Conservation (phyloP, 2,329 filamentous ascomycete species). For the Talaromyces sp. region DNA sequence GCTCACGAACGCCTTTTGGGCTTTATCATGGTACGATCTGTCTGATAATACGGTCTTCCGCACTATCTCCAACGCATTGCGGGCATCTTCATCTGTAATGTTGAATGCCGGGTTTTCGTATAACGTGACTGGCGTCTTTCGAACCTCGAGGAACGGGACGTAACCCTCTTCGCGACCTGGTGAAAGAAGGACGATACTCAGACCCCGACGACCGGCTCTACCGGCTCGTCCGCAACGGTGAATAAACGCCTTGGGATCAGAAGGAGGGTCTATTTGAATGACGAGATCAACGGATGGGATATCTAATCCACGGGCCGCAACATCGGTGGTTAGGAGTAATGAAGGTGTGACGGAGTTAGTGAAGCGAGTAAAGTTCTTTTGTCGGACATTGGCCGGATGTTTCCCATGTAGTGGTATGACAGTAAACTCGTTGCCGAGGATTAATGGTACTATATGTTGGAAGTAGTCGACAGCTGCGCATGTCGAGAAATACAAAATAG, state of each 20-base stretch:
- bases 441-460: slow-evolving; percentile 68
- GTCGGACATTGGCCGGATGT: slow-evolving; percentile 79
- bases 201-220: slow-evolving; percentile 64
- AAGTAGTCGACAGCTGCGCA: slow-evolving; percentile 96
- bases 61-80: slow-evolving; percentile 57
- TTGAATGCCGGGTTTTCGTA: slow-evolving; percentile 57
- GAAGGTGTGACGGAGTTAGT: slow-evolving; percentile 69
- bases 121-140: slow-evolving; percentile 75
- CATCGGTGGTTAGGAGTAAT: slow-evolving; percentile 86
- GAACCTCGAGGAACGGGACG: slow-evolving; percentile 76
- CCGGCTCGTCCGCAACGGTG: slow-evolving; percentile 64
- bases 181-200: slow-evolving; percentile 81
- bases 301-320: slow-evolving; percentile 85
- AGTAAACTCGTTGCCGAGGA: slow-evolving; percentile 66
- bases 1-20: slow-evolving; percentile 85
- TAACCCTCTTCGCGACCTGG: slow-evolving; percentile 88
- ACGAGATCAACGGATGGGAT: slow-evolving; percentile 90
- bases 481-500: slow-evolving; percentile 88
- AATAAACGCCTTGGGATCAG: slow-evolving; percentile 80
- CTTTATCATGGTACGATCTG: slow-evolving; percentile 75
- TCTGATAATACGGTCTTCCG: slow-evolving; percentile 56
- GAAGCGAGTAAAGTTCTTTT: slow-evolving; percentile 83
- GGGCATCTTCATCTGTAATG: slow-evolving; percentile 61
- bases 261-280: slow-evolving; percentile 79
- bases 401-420: slow-evolving; percentile 88